Base-by-base conservation (phyloP, 2,329 filamentous ascomycete genomes). In the Diaporthe aspalathi region DNA sequence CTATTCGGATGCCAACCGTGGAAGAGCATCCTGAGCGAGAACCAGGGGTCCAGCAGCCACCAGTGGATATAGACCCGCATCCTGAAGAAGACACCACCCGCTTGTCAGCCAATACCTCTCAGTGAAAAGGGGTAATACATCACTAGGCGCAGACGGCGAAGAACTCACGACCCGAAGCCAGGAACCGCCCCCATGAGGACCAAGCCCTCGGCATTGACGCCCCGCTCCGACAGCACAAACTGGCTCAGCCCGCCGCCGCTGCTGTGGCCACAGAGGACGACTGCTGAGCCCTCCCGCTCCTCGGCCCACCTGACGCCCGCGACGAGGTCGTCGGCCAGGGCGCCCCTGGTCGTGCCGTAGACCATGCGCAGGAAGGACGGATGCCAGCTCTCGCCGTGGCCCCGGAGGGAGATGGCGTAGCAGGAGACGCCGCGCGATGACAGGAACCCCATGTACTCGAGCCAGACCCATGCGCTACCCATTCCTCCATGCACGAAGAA, bases 401-500 rank as follows among this genome's bases (percentile, higher is more conserved):
- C 86, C 7, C 87, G 83, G 47, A 85, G 80, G 9, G 84, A 88
- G 43, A 88, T 74, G 14, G 87, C 86, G 74, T 88, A 89, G 76
- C 84, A 85, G 0, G 84, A 80, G 72, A 86, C 81, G 17, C 84
- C 83, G 29, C 77, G 77, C 6, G 78, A 73, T 3, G 84, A 79
- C 68, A 89, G 83, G 74, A 81, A 86, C 29, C 78, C 79, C 81
- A 89, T 84, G 74, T 86, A 89, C 53, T 84, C 81, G 11, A 84
- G 79, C 85, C 86, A 89, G 24, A 88, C 82, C 76, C 83, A 84
- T 9, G 87, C 88, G 68, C 81, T 81, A 50, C 86, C 87, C 80
- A 88, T 87, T 62, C 86, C 86, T 49, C 87, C 87, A 73, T 89
- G 87, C 43, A 83, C 79, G 77, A 89, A 88, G 79, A 88, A 83